Evolutionary conservation across 2,329 filamentous ascomycete genomes (phyloP).

Genomic region (Bisporella sp.): DNA sequence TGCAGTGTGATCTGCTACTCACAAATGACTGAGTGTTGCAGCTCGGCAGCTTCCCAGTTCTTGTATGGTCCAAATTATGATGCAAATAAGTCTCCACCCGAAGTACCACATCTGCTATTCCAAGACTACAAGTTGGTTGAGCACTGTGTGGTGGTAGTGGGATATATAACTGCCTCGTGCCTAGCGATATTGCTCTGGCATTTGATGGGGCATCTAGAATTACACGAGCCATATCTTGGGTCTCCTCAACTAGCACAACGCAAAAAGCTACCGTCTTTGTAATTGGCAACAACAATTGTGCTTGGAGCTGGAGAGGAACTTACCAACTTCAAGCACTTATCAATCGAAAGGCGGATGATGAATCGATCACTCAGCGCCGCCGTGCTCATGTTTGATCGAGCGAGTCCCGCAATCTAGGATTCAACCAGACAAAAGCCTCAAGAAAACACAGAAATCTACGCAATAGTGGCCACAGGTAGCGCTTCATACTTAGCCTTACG

Average conservation of each 20-base stretch:
- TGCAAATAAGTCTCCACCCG: neutral
- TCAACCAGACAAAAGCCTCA: too few species aligned
- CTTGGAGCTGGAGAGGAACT: too few species aligned
- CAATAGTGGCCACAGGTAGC: slow-evolving; percentile 49
- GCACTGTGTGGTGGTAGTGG: slow-evolving; percentile 21
- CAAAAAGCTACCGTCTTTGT: slow-evolving; percentile 53
- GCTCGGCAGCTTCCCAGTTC: neutral
- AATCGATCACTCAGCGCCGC: slow-evolving; percentile 42
- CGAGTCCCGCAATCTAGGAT: slow-evolving; percentile 1
- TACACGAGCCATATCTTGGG: slow-evolving; percentile 57
- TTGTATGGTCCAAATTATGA: neutral
- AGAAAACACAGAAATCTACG: slow-evolving; percentile 6
- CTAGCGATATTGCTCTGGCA: slow-evolving; percentile 56
- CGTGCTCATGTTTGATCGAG: slow-evolving; percentile 30
- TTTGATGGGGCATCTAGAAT: slow-evolving; percentile 60
- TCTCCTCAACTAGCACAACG: slow-evolving; percentile 50
- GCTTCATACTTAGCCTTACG: slow-evolving; percentile 48
- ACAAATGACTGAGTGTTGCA: neutral
- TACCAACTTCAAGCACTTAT: too few species aligned
- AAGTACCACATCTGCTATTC: neutral
- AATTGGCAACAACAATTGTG: slow-evolving; percentile 36
- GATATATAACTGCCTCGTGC: slow-evolving; percentile 48
- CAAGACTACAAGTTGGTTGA: neutral
- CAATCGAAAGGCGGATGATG: slow-evolving; percentile 35
- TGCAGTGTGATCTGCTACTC: too few species aligned